phyloP scores from a whole-genome alignment of 2,329 filamentous ascomycete genomes.

The Mycosphaerelloides madeirae region DNA sequence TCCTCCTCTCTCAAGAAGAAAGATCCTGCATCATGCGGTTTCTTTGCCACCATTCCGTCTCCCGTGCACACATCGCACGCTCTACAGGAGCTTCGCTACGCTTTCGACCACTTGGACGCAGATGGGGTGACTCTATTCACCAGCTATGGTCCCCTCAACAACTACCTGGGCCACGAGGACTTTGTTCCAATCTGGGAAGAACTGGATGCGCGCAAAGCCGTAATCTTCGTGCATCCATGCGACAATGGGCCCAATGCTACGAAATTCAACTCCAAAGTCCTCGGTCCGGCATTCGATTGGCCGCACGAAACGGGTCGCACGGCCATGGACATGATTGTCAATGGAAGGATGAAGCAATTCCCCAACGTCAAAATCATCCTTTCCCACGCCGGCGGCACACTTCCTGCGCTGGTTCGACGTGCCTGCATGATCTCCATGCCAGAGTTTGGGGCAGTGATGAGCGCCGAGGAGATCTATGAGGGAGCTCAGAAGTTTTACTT shows the following conservation, averaged over 20 bases:
- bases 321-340: slow-evolving; percentile 1
- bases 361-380: slow-evolving; percentile 2
- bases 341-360: not conserved
- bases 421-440: not conserved
- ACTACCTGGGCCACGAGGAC: not conserved
- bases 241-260: not conserved
- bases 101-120: not conserved
- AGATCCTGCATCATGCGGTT: not conserved
- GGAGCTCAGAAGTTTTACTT: slow-evolving; percentile 1
- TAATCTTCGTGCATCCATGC: slow-evolving; percentile 1
- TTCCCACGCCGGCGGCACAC: slow-evolving; percentile 1
- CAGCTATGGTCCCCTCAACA: not conserved
- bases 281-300: not conserved
- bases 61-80: not conserved
- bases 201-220: not conserved
- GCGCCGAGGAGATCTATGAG: slow-evolving; percentile 1
- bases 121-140: slow-evolving; percentile 1
- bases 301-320: slow-evolving; percentile 1
- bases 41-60: slow-evolving; percentile 1
- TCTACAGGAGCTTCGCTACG: not conserved
- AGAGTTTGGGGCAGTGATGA: not conserved
- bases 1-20: not conserved
- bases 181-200: not conserved
- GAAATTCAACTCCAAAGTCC: not conserved
- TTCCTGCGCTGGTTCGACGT: not conserved